A percentile compares a stretch with the other conserved stretches of the same genome.
phyloP scores from a whole-genome alignment of 805 yeast species.

The Candida xiaguanensis region DNA sequence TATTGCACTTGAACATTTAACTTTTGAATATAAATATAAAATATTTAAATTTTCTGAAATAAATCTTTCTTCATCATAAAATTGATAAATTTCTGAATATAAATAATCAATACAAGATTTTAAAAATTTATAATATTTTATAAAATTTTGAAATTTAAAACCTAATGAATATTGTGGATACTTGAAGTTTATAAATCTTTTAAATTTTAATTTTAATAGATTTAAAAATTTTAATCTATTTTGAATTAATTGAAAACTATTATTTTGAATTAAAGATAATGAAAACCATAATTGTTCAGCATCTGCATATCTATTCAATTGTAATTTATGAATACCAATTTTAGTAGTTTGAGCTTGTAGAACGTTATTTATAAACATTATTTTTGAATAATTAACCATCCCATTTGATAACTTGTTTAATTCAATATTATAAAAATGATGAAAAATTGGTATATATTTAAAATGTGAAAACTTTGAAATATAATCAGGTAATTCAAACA shows the following conservation, averaged over 20 bases:
- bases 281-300: conserved; percentile 5
- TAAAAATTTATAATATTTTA: neutral
- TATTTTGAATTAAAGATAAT: conserved; percentile 1
- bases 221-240: neutral
- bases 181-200: neutral
- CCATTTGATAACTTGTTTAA: neutral
- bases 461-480: neutral
- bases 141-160: neutral
- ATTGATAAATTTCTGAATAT: neutral
- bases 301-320: neutral
- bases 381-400: neutral
- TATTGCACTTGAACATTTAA: conserved; percentile 7
- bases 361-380: conserved; percentile 11
- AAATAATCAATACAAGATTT: neutral
- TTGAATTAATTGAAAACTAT: conserved; percentile 2
- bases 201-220: neutral
- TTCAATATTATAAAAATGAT: neutral
- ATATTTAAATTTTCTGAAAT: conserved; percentile 17
- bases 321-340: conserved; percentile 11
- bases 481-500: neutral
- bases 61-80: neutral
- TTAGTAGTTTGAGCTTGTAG: conserved; percentile 14
- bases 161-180: neutral
- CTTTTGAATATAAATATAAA: conserved; percentile 16
- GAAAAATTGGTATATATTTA: conserved; percentile 1